Base-by-base conservation (phyloP, 2,329 filamentous ascomycete species). In the Pseudovirgaria hyperparasitica region DNA sequence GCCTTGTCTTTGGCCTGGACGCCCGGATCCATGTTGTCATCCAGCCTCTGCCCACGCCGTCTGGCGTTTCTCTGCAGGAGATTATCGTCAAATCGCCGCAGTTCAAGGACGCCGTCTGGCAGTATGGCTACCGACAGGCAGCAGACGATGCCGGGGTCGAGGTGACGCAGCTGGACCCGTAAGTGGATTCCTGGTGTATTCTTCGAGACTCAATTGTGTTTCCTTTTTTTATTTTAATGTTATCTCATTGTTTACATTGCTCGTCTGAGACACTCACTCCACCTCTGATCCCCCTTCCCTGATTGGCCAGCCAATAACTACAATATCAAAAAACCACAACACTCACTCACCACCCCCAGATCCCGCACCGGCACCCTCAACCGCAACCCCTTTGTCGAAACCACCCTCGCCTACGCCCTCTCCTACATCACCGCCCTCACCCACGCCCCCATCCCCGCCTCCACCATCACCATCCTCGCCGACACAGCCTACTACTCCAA, bases 401-500 rank as follows among this genome's bases (percentile, higher is more conserved):
- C 84, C 8, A 81, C 90, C 2, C 67, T 98, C 31, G 74, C 69
- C 55, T 96, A 92, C 60, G 81, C 72, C 29, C 69, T 96, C 42
- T 90, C 79, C 29, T 94, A 93, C 57, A 75, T 82, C 51, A 65
- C 54, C 46, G 56, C 52, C 48, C 59, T 39, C 38, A 58, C 46
- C 10, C 31, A 52, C 64, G 50, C 50, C 48, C 67, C 57, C 46
- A 73, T 90, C 45, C 66, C 67, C 9, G 72, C 85, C 4, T 60
- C 78, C 16, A 72, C 72, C 9, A 71, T 96, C 51, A 85, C 81
- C 34, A 87, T 98, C 50, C 70, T 96, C 19, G 87, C 90, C 33
- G 85, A 94, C 58, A 86, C 90, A 47, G 82, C 92, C 60, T 98
- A 98, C 67, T 98, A 96, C 63, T 94, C 90, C 33, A 30, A 35